Evolutionary conservation across 371 early-diverging fungal species (phyloP).

Genomic region (Massospora cicadina): DNA sequence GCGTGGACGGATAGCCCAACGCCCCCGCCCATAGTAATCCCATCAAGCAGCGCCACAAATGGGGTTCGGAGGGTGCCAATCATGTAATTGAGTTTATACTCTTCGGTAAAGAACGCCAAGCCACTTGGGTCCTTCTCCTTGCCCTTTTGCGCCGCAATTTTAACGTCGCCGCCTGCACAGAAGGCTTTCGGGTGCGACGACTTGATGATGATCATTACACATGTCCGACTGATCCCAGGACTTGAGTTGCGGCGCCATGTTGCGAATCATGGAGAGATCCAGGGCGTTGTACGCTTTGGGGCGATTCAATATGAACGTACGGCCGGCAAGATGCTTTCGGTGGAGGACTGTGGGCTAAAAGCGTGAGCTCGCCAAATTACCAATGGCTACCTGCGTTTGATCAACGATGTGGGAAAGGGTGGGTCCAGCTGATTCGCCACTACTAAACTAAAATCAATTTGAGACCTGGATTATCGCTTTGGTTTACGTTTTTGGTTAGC

Average conservation of each 20-base stretch:
- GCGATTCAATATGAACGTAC: slow-evolving; percentile 72
- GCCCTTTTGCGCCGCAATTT: slow-evolving; percentile 22
- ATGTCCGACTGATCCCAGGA: slow-evolving; percentile 80
- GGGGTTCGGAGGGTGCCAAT: slow-evolving; percentile 76
- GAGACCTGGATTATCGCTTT: not conserved
- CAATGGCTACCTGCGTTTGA: not conserved
- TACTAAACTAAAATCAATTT: not conserved
- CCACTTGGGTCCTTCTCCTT: slow-evolving; percentile 35
- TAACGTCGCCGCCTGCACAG: slow-evolving; percentile 96
- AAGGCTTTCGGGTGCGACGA: slow-evolving; percentile 62
- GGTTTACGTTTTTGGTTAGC: not conserved
- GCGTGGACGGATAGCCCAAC: slow-evolving; percentile 88
- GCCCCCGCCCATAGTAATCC: slow-evolving; percentile 94
- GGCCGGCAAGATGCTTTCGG: slow-evolving; percentile 43
- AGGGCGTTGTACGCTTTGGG: slow-evolving; percentile 78
- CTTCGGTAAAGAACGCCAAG: slow-evolving; percentile 70
- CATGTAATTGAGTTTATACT: slow-evolving; percentile 77
- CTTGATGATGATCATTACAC: slow-evolving; percentile 72
- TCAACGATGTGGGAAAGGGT: not conserved
- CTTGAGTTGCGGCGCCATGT: slow-evolving; percentile 65
- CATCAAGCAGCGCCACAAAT: slow-evolving; percentile 73
- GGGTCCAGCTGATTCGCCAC: not conserved
- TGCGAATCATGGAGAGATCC: slow-evolving; percentile 67
- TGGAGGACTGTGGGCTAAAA: slow-evolving; percentile 36
- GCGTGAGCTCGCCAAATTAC: not conserved